phyloP scores from a whole-genome alignment of 164 flowering plant genomes.

The Chloranthus sessilifolius region DNA sequence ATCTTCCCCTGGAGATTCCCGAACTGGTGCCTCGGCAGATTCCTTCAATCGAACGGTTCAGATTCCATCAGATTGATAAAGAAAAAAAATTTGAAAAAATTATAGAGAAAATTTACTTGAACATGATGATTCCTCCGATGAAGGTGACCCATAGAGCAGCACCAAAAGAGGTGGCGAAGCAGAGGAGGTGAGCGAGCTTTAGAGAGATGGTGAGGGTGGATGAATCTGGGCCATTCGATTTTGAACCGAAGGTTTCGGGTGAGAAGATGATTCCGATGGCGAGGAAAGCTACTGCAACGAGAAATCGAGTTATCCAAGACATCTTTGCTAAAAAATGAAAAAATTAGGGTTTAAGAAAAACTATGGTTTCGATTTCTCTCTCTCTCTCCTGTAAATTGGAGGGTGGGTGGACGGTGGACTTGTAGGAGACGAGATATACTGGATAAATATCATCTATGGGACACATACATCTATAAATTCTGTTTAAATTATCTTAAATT shows the following conservation, averaged over 20 bases:
- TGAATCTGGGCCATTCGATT: constrained; percentile 33
- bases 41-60: no score
- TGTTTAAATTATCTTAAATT: no score
- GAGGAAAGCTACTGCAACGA: constrained; percentile 60
- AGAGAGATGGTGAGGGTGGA: constrained; percentile 38
- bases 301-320: constrained; percentile 81
- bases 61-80: no score
- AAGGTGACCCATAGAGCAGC: constrained; percentile 97
- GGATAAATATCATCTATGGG: no score
- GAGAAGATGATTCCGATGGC: constrained; percentile 82
- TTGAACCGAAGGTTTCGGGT: constrained; percentile 77
- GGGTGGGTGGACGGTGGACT: no score
- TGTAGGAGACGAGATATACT: no score
- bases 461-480: no score
- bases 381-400: background rate
- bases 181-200: constrained; percentile 71
- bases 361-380: constrained; percentile 2
- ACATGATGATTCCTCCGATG: constrained; percentile 99
- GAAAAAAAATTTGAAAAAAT: background rate
- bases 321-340: constrained; percentile 25
- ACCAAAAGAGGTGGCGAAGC: constrained; percentile 92
- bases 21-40: constrained; percentile 92
- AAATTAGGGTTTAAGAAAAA: no score
- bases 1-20: constrained; percentile 94
- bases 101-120: no score